Percentiles rank a stretch among this genome's conserved stretches.
phyloP scores from a whole-genome alignment of 2,329 filamentous ascomycete species.

The Aureobasidium sp. region DNA sequence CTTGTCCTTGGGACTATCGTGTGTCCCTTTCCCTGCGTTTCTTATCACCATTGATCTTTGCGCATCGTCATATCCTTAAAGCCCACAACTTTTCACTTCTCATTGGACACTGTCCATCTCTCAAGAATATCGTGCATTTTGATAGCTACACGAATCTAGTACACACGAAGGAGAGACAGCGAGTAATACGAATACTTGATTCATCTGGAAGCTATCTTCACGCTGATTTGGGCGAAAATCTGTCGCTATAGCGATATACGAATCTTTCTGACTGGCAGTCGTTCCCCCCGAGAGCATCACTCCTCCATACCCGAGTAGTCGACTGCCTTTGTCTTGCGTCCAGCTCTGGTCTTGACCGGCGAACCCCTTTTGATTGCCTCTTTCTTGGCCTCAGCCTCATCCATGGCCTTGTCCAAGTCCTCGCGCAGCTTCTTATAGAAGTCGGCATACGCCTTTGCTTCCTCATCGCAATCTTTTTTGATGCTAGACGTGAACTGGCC shows the following conservation, averaged over 20 bases:
- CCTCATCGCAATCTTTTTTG: neutral
- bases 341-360: neutral
- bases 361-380: neutral
- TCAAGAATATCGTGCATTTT: neutral
- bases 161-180: neutral
- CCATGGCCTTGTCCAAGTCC: neutral
- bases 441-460: neutral
- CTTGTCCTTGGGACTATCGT: no score
- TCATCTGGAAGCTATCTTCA: neutral
- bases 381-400: neutral
- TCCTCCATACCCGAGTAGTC: neutral
- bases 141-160: neutral
- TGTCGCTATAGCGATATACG: neutral
- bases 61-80: no score
- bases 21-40: no score
- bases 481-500: neutral
- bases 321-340: neutral
- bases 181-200: neutral
- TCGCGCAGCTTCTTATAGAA: neutral
- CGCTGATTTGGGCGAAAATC: neutral
- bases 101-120: neutral
- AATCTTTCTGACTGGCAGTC: neutral
- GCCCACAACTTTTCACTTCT: no score
- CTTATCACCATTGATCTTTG: no score
- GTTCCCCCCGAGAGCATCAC: neutral